A percentile compares a stretch with the other conserved stretches of the same genome.
These are phyloP conservation scores for Spirogloea muscicola DNA, from an alignment of 139 green algal genomes.

Conservation along the genomic window DNA sequence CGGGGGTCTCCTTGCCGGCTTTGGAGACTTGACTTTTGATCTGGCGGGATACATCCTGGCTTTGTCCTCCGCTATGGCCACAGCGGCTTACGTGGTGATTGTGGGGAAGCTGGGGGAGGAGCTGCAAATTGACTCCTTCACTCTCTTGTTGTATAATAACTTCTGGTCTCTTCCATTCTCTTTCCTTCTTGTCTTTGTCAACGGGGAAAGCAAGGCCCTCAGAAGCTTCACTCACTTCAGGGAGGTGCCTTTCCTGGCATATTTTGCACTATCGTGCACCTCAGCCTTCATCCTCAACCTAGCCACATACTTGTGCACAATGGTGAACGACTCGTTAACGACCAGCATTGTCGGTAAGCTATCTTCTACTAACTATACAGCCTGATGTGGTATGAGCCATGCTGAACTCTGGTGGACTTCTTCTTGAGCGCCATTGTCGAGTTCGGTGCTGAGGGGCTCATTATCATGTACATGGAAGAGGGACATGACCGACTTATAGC, in stretches of 20 bases:
- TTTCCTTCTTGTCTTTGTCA: conserved; percentile 50
- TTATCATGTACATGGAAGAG: too few species aligned
- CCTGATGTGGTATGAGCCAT: too few species aligned
- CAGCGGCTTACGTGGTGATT: conserved; percentile 54
- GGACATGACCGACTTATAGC: too few species aligned
- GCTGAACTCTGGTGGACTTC: too few species aligned
- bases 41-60: conserved; percentile 52
- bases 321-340: conserved; percentile 57
- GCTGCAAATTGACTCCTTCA: conserved; percentile 51
- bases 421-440: too few species aligned
- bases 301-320: conserved; percentile 57
- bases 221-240: conserved; percentile 19
- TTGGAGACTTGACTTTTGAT: conserved; percentile 54
- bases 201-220: conserved; percentile 28
- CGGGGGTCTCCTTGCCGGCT: conserved; percentile 49
- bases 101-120: conserved; percentile 58
- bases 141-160: conserved; percentile 53
- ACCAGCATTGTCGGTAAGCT: conserved; percentile 55
- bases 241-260: conserved; percentile 38
- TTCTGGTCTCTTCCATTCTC: conserved; percentile 54
- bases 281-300: conserved; percentile 56
- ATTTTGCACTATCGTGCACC: conserved; percentile 46
- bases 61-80: conserved; percentile 45
- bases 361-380: too few species aligned
- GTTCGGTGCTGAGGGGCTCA: too few species aligned